A percentile compares a stretch with the other conserved stretches of the same genome.
phyloP scores from a whole-genome alignment of 129 eudicot species.

The Sambucus nigra region DNA sequence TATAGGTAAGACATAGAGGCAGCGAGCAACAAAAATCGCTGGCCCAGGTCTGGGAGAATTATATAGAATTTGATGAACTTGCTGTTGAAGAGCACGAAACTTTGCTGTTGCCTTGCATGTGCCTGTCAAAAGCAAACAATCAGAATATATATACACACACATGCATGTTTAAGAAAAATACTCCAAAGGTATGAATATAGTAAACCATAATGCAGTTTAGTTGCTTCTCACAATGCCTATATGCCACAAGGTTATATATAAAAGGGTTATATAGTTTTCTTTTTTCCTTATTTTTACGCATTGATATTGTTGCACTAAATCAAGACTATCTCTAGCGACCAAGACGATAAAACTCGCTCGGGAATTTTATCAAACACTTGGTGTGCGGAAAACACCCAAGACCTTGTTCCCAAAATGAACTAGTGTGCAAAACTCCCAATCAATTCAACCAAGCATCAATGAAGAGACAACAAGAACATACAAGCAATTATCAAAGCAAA shows the following conservation, averaged over 20 bases:
- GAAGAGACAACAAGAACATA: too few relatives aligned
- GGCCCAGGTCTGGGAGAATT: conserved; percentile 63
- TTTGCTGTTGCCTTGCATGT: conserved; percentile 69
- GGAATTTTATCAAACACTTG: too few relatives aligned
- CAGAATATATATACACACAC: not conserved
- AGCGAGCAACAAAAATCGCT: conserved; percentile 56
- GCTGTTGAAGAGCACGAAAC: conserved; percentile 76
- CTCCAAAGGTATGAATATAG: not conserved
- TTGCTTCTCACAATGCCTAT: too few relatives aligned
- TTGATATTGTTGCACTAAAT: too few relatives aligned
- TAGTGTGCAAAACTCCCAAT: too few relatives aligned
- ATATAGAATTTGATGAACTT: conserved; percentile 42
- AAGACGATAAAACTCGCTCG: too few relatives aligned
- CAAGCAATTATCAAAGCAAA: too few relatives aligned
- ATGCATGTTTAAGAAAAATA: not conserved
- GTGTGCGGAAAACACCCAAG: too few relatives aligned
- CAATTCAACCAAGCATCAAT: too few relatives aligned
- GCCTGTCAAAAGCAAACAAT: conserved; percentile 36
- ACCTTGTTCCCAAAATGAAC: too few relatives aligned
- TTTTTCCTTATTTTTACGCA: too few relatives aligned
- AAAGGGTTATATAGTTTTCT: not conserved
- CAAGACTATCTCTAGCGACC: too few relatives aligned
- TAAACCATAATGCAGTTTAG: not conserved
- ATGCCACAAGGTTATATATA: not conserved
- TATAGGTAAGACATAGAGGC: conserved; percentile 68